These are phyloP conservation scores for Paramecium sexaurelia DNA, from an alignment of 73 alveolate genomes.

Conservation along the genomic window DNA sequence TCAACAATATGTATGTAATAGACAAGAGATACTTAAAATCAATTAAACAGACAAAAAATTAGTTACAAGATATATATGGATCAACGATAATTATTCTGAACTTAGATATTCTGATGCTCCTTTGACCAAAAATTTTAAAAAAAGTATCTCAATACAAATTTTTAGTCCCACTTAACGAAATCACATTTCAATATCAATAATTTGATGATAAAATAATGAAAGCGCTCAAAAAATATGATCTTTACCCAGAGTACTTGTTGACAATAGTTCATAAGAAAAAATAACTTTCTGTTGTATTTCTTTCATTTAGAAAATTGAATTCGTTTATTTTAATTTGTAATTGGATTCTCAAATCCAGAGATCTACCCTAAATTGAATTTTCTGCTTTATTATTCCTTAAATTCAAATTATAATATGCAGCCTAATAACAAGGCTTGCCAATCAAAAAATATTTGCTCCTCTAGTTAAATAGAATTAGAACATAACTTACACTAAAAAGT, in stretches of 20 bases:
- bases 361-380: not conserved
- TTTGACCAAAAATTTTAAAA: not conserved
- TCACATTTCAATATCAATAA: not conserved
- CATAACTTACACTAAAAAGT: not conserved
- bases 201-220: not conserved
- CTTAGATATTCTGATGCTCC: slow-evolving; percentile 38
- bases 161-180: slow-evolving; percentile 1
- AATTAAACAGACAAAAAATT: not conserved
- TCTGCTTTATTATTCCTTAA: not conserved
- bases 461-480: slow-evolving; percentile 6
- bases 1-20: not conserved
- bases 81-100: not conserved
- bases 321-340: not conserved
- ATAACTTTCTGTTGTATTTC: not conserved
- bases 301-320: not conserved
- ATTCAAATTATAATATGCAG: not conserved
- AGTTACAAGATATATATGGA: slow-evolving; percentile 10
- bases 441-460: not conserved
- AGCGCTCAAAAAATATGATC: slow-evolving; percentile 1
- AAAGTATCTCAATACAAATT: not conserved
- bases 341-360: slow-evolving; percentile 16
- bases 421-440: not conserved
- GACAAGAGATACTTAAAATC: not conserved
- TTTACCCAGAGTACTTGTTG: not conserved
- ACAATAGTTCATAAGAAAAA: not conserved